Evolutionary conservation across 2,329 filamentous ascomycete species (phyloP), one percentile per base, ranked within the genome.

Genomic region (Aureobasidium namibiae): DNA sequence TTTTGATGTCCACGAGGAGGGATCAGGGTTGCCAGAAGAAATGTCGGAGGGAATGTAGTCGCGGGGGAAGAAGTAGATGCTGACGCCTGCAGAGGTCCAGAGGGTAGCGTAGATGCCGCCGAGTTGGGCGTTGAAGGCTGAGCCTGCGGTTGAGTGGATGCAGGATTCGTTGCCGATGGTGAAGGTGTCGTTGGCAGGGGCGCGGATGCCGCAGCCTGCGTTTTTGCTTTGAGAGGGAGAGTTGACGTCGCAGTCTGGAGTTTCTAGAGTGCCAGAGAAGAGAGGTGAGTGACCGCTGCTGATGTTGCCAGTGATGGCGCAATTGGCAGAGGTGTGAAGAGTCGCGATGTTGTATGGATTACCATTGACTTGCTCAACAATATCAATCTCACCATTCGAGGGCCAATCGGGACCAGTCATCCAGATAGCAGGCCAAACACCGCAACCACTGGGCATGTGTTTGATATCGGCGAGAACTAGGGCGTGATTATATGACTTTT

Each of bases 11-110:
- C 91, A 95, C n/a, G 67, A 72, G 2, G 74, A 70, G 0, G 90
- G 87, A 63, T 89, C 75, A 0, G 90, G 89, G 5, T 66, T 76
- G 23, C 79, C 81, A 18, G 76, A 10, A 3, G 31, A 16, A 61
- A 90, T 83, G 70, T 92, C 85, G 3, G 72, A 66, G 1, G 89
- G 89, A 61, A 92, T 82, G 14, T 70, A 70, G 63, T 71, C 72
- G n/a, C 89, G 86, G 0, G 85, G 78, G 74, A 95, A 96, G 80
- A 90, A 92, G 83, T 85, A 96, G 64, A 95, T 79, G 41, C 80
- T 80, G 71, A 97, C 94, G 63, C 78, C 78, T 0, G 80, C 70
- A 31, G 80, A 79, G 1, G 87, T 90, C 89, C 91, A 95, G 61
- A 74, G 67, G 14, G 73, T 76, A 21, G 75, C 77, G 63, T 75